phyloP scores from a whole-genome alignment of 768 basidiomycete species.

The Scleroderma citrinum region DNA sequence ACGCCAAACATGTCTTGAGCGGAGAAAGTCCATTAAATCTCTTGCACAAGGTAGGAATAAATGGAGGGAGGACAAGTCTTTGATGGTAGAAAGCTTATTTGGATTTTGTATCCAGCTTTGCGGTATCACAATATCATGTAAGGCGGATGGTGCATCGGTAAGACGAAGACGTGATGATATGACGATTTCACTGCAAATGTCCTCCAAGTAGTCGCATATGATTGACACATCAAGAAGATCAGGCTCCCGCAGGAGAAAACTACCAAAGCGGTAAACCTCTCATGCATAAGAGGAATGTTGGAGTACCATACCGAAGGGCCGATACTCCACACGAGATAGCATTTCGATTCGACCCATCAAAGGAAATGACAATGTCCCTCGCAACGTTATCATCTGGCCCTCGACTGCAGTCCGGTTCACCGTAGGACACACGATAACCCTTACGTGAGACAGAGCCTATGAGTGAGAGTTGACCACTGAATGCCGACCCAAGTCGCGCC shows the following conservation, averaged over 20 bases:
- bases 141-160: not conserved
- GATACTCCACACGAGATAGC: too few relatives aligned
- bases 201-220: slow-evolving; percentile 49
- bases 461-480: slow-evolving; percentile 21
- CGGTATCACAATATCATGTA: slow-evolving; percentile 49
- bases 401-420: not conserved
- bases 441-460: not conserved
- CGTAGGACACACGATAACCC: not conserved
- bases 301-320: too few relatives aligned
- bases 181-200: slow-evolving; percentile 37
- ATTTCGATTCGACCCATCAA: too few relatives aligned
- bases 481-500: slow-evolving; percentile 31
- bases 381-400: not conserved
- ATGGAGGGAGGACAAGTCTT: slow-evolving; percentile 1
- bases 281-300: too few relatives aligned
- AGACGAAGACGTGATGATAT: slow-evolving; percentile 27
- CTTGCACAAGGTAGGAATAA: not conserved
- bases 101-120: slow-evolving; percentile 42
- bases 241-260: slow-evolving; percentile 38
- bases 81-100: slow-evolving; percentile 10
- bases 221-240: slow-evolving; percentile 41
- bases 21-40: not conserved
- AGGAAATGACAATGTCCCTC: too few relatives aligned
- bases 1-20: not conserved
- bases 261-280: slow-evolving; percentile 13